Conservation (phyloP, 345 rosid species). For the Ceriops zippeliana region DNA sequence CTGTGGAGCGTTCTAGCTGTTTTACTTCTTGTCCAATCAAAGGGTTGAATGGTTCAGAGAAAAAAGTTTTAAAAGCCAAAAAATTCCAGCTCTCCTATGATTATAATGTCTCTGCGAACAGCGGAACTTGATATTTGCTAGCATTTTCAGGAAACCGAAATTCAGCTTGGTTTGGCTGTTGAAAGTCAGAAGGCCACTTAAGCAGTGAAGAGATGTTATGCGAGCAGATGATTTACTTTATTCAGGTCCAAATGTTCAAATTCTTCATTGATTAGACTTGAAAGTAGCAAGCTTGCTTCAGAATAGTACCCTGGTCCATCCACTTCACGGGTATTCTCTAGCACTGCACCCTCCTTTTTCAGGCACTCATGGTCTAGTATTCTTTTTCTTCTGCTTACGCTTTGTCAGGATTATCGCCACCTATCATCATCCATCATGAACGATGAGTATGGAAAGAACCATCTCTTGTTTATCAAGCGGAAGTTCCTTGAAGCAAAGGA, state of each 20-base stretch:
- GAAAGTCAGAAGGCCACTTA: slow-evolving; percentile 81
- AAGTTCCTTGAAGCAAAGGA: slow-evolving; percentile 95
- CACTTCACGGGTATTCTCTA: too few relatives aligned
- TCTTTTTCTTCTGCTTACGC: neutral
- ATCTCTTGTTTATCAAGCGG: slow-evolving; percentile 74
- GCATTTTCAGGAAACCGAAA: slow-evolving; percentile 73
- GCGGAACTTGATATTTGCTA: too few relatives aligned
- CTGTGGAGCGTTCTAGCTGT: too few relatives aligned
- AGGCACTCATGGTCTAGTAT: neutral
- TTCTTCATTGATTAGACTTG: neutral
- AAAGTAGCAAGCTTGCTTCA: neutral
- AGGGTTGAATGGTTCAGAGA: too few relatives aligned
- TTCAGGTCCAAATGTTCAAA: slow-evolving; percentile 46
- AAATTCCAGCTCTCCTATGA: too few relatives aligned
- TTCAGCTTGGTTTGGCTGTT: slow-evolving; percentile 88
- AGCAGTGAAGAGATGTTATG: slow-evolving; percentile 93
- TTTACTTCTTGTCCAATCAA: too few relatives aligned
- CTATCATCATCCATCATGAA: slow-evolving; percentile 51
- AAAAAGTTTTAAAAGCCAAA: too few relatives aligned
- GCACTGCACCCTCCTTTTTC: too few relatives aligned
- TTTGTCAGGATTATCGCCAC: slow-evolving; percentile 61
- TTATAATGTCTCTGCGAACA: too few relatives aligned
- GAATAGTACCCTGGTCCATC: neutral
- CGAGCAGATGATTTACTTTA: slow-evolving; percentile 69
- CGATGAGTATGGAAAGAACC: slow-evolving; percentile 62